Base-by-base conservation (phyloP, 192 early-diverging fungal species). In the Nowakowskiella sp. region DNA sequence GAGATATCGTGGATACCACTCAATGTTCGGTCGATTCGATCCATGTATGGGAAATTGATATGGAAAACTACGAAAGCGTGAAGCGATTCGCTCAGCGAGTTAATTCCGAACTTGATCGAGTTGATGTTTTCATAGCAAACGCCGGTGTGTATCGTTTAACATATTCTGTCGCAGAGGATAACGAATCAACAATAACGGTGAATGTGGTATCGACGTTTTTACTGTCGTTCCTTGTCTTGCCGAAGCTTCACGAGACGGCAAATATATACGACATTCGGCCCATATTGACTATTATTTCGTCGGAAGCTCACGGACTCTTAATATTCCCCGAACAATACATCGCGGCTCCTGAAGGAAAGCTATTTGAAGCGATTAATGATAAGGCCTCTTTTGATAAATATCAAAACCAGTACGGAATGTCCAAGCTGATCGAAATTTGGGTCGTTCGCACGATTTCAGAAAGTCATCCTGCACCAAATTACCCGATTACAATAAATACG, bases 381-480 rank as follows among this genome's bases (percentile, higher is more conserved):
- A 16, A 1, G 8, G 39, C 44, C 16, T 33, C 13, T 4, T n/a
- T n/a, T n/a, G 53, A 29, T 2, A n/a, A n/a, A n/a, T n/a, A n/a
- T n/a, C n/a, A n/a, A n/a, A 47, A 55, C 53, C n/a, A 47, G 3
- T 55, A 55, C 46, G 49, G 49, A 13, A 47, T 55, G 3, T 55
- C 53, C 1, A 55, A 55, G 44, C 19, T 26, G 23, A 55, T 55
- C 27, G 42, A 55, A 50, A 27, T 55, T 16, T 26, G 44, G 44
- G 32, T 55, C 8, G 48, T n/a, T 19, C 53, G 53, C 27, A 30
- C 44, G 48, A 29, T 55, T 16, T 24, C 46, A 13, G 46, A 23
- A n/a, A n/a, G n/a, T n/a, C n/a, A n/a, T n/a, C n/a, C n/a, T n/a
- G n/a, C n/a, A n/a, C n/a, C n/a, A n/a, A n/a, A n/a, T n/a, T n/a